Evolutionary conservation across 2,329 filamentous ascomycete genomes (phyloP), one percentile per base, ranked within the genome.

Genomic region (Arthroderma uncinatum): DNA sequence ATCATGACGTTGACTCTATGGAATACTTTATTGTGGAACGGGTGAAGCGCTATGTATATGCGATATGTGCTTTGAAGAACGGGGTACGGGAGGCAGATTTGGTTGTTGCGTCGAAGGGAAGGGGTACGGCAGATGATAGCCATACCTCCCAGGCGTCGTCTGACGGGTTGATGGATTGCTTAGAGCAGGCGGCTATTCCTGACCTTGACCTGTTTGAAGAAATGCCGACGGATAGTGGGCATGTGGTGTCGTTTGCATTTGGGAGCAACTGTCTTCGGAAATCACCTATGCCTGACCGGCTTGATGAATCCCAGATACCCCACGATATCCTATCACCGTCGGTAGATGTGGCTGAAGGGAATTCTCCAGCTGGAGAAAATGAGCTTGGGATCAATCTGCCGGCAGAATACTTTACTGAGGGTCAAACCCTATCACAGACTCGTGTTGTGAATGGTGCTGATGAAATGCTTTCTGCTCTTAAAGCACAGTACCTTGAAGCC

Each of bases 401-500:
- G 39, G 47, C 33, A 53, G 33, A 36, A 16, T 34, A 34, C 23
- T 37, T 37, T 34, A n/a, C 47, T 21, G 53, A 23, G 16, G 42
- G 54, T 14, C 42, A 48, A 14, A n/a, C 4, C 4, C 21, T 48
- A 21, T n/a, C 42, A 25, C 21, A 25, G 23, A 25, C 21, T 10
- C 21, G 28, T 12, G 14, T 21, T 14, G 23, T 16, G 12, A 48
- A 37, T 12, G 30, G 40, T 16, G 64, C 71, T 0, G 66, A 73
- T 52, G 71, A 70, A 40, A 54, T 73, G 5, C 60, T 74, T 48
- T 65, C 71, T 53, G 64, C 64, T 2, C 62, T 75, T 54, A 64
- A 67, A 54, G 67, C 68, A 30, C 72, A 75, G 53, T 75, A 75
- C 63, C 54, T 75, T 10, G 71, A 74, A 56, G 68, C 71, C 58